phyloP scores from a whole-genome alignment of 1,284 basidiomycete species.

The Moesziomyces globuligerus region DNA sequence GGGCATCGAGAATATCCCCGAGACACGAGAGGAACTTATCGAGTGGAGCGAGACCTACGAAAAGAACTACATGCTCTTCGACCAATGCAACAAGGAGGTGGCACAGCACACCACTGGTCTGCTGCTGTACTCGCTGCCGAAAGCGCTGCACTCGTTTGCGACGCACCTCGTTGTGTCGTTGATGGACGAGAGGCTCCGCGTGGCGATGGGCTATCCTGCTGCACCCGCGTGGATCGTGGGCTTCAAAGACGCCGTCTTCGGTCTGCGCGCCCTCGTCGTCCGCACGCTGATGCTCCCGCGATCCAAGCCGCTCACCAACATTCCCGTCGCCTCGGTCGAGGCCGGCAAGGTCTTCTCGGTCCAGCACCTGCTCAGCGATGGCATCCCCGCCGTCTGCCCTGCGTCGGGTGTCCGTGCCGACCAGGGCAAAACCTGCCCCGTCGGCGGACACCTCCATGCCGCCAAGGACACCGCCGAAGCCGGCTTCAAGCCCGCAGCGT shows the following conservation, averaged over 20 bases:
- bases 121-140: constrained; percentile 27
- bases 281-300: constrained; percentile 21
- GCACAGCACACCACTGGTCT: constrained; percentile 44
- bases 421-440: constrained; percentile 43
- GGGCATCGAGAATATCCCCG: constrained; percentile 40
- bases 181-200: constrained; percentile 36
- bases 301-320: constrained; percentile 14
- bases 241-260: constrained; percentile 24
- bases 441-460: constrained; percentile 27
- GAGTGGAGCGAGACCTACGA: constrained; percentile 46
- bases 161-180: constrained; percentile 22
- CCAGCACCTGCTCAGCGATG: constrained; percentile 22
- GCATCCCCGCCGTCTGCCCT: constrained; percentile 40
- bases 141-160: constrained; percentile 22
- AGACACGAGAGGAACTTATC: constrained; percentile 18
- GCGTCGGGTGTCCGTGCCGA: constrained; percentile 32
- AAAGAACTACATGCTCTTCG: constrained; percentile 25
- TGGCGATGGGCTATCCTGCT: constrained; percentile 25
- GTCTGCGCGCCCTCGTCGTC: constrained; percentile 7
- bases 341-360: constrained; percentile 25
- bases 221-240: constrained; percentile 17
- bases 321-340: constrained; percentile 25
- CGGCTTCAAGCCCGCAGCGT: constrained; percentile 19
- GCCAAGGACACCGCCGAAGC: background rate
- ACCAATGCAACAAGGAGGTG: constrained; percentile 30